phyloP scores from a whole-genome alignment of 192 early-diverging fungal genomes.

The Dissophora globulifera region DNA sequence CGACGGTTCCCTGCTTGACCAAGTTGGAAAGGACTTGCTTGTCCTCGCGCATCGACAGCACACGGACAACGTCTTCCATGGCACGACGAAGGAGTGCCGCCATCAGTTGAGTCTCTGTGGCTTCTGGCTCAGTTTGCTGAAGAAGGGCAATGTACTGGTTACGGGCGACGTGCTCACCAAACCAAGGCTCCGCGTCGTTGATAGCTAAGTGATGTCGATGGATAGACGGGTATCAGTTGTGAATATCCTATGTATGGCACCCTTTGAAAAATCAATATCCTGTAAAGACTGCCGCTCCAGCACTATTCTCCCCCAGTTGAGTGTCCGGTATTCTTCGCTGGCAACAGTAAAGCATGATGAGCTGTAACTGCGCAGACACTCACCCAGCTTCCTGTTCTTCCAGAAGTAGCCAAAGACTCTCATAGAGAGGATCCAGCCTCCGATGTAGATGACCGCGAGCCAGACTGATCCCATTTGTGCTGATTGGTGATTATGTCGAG shows the following conservation, averaged over 20 bases:
- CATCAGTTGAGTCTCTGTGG: slow-evolving; percentile 69
- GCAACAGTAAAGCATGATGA: too few relatives aligned
- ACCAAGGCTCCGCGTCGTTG: slow-evolving; percentile 73
- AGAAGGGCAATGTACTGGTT: slow-evolving; percentile 78
- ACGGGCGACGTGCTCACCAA: slow-evolving; percentile 70
- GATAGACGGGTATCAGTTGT: neutral
- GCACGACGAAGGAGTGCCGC: slow-evolving; percentile 87
- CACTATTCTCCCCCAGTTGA: too few relatives aligned
- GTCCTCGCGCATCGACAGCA: slow-evolving; percentile 82
- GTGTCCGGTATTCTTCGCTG: too few relatives aligned
- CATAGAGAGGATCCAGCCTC: slow-evolving; percentile 57
- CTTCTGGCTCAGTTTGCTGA: slow-evolving; percentile 67
- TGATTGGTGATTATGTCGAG: neutral
- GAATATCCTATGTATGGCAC: too few relatives aligned
- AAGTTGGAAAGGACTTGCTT: slow-evolving; percentile 81
- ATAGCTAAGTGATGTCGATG: slow-evolving; percentile 23
- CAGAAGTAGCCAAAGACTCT: slow-evolving; percentile 53
- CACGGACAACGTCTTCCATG: slow-evolving; percentile 82
- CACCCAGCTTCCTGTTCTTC: slow-evolving; percentile 55
- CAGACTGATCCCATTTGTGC: slow-evolving; percentile 49
- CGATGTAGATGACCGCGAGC: slow-evolving; percentile 53
- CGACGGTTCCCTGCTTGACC: slow-evolving; percentile 84
- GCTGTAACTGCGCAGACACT: too few relatives aligned
- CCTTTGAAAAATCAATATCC: too few relatives aligned
- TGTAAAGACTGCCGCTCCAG: too few relatives aligned